Conservation (phyloP, 2,329 filamentous ascomycete genomes). For the Fonsecaea multimorphosa region DNA sequence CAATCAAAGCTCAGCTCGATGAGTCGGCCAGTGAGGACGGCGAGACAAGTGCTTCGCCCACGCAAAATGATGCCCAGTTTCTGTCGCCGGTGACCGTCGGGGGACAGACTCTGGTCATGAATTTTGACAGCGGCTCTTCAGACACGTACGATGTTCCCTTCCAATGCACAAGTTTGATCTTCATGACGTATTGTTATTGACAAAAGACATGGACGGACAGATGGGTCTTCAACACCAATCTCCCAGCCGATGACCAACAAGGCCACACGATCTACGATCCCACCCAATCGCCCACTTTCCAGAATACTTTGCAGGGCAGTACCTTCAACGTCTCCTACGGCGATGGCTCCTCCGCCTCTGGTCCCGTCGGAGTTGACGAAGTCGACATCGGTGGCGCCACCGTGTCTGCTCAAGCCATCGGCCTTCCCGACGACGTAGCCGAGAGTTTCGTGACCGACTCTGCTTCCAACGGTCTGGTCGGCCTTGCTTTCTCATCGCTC, state of each 20-base stretch:
- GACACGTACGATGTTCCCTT: conserved; percentile 61
- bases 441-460: conserved; percentile 64
- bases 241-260: conserved; percentile 53
- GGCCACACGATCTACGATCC: conserved; percentile 65
- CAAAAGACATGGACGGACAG: conserved; percentile 44
- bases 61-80: conserved; percentile 71
- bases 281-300: conserved; percentile 58
- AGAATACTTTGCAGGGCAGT: conserved; percentile 53
- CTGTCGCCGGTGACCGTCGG: conserved; percentile 73
- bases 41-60: conserved; percentile 68
- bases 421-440: conserved; percentile 67
- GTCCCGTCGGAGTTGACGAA: conserved; percentile 69
- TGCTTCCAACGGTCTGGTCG: conserved; percentile 71
- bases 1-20: conserved; percentile 38
- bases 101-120: conserved; percentile 70
- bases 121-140: conserved; percentile 78
- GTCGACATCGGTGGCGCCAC: conserved; percentile 71
- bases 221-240: conserved; percentile 72
- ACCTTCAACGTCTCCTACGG: conserved; percentile 72
- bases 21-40: conserved; percentile 52
- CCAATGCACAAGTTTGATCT: not conserved
- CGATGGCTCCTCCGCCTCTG: conserved; percentile 67
- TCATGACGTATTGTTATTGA: conserved; percentile 10
- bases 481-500: conserved; percentile 69
- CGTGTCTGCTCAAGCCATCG: conserved; percentile 68